Evolutionary conservation across 2,329 filamentous ascomycete species (phyloP).

Genomic region (Ampelomyces quisqualis): DNA sequence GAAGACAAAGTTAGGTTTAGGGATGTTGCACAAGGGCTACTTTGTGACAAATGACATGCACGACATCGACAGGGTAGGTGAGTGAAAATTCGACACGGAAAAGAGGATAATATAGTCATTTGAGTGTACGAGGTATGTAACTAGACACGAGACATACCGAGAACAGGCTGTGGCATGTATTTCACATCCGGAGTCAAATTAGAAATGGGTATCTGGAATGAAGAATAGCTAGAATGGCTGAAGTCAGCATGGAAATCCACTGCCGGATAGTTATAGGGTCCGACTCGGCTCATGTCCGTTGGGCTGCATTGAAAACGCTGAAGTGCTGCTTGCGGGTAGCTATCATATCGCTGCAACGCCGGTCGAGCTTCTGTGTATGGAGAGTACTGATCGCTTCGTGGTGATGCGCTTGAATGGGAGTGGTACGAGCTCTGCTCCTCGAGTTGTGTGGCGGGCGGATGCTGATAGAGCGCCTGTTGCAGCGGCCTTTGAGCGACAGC

Average conservation of each 20-base stretch:
- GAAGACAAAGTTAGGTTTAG: neutral
- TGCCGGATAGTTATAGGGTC: conserved; percentile 21
- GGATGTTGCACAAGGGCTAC: neutral
- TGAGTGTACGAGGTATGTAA: conserved; percentile 37
- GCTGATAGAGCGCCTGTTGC: conserved; percentile 28
- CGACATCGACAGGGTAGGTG: conserved; percentile 4
- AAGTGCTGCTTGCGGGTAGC: conserved; percentile 22
- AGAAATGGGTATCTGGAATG: conserved; percentile 41
- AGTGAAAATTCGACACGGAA: conserved; percentile 13
- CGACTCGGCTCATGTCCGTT: conserved; percentile 24
- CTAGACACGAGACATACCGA: conserved; percentile 47
- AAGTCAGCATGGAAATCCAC: conserved; percentile 30
- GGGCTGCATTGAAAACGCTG: conserved; percentile 22
- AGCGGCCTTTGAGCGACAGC: conserved; percentile 23
- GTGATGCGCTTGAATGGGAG: conserved; percentile 23
- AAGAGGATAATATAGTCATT: conserved; percentile 34
- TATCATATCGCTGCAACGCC: conserved; percentile 24
- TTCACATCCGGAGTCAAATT: conserved; percentile 40
- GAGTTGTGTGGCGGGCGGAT: conserved; percentile 18
- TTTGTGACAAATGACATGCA: conserved; percentile 11
- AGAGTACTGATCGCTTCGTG: conserved; percentile 26
- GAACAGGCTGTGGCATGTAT: conserved; percentile 42
- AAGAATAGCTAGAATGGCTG: conserved; percentile 31
- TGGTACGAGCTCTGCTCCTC: conserved; percentile 28
- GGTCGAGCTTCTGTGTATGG: conserved; percentile 25